Base-by-base conservation (phyloP, 2,329 filamentous ascomycete species). In the Pezicula radicicola region DNA sequence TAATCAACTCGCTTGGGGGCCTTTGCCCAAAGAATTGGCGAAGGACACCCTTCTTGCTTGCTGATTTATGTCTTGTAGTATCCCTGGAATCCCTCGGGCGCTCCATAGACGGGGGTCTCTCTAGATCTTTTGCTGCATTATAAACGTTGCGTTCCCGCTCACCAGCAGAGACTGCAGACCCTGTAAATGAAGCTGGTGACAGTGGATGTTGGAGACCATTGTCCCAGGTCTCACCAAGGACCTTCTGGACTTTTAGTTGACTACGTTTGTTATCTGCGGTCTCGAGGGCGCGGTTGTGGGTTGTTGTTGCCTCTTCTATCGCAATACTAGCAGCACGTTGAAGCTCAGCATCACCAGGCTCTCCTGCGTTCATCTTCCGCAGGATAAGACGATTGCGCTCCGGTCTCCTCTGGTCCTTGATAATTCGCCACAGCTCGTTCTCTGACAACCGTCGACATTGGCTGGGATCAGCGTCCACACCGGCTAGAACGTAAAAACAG, bases 1-100 rank as follows among this genome's bases (percentile, higher is more conserved):
- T 93, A 66, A 99, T 99, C 67, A 99, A 82, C 74, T 99, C 94
- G 73, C 93, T 97, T 1, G 94, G 94, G 16, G 94, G 94, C 61
- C 94, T 81, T 58, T 94, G 85, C 33, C 93, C 93, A 63, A 95
- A 94, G 71, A 97, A 97, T 58, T 88, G 87, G 58, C 88, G 85
- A 43, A 92, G 75, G 27, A 84, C 76, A 28, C 71, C 74, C 64
- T 83, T 83, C 65, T 83, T 83, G 53, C 73, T 50, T 35, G 25
- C 27, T n/a, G 56, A 47, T 30, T 53, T 58, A 3, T 54, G 50
- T 43, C 62, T 64, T 15, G 63, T 60, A 13, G 66, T 66, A 39
- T 69, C 68, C 52, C 67, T 66, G 40, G 62, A 57, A 39, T 69
- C 68, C 52, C 67, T 66, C 39, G 62, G 58, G 25, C 61, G 60